Conservation (phyloP, 1,284 basidiomycete genomes). For the Schizophyllum amplum region DNA sequence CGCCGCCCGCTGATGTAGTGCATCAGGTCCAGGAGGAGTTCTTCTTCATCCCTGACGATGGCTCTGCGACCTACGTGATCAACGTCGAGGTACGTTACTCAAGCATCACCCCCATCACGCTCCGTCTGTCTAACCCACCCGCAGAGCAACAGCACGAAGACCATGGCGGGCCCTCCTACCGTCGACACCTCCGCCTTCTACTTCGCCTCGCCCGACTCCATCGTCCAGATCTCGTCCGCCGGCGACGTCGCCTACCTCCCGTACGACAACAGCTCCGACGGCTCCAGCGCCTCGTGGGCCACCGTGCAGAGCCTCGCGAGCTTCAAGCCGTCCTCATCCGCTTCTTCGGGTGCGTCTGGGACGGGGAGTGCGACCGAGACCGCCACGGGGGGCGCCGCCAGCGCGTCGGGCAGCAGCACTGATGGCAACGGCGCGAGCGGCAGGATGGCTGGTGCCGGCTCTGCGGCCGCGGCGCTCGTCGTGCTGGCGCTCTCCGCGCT, state of each 20-base stretch:
- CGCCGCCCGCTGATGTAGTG: not conserved
- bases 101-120: not conserved
- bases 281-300: slow-evolving; percentile 43
- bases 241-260: slow-evolving; percentile 66
- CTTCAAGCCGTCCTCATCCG: slow-evolving; percentile 21
- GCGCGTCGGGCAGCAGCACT: not conserved
- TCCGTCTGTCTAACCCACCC: not conserved
- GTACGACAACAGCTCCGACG: slow-evolving; percentile 33
- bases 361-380: not conserved
- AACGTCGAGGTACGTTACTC: slow-evolving; percentile 50
- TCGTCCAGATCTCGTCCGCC: slow-evolving; percentile 69
- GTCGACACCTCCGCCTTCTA: slow-evolving; percentile 67
- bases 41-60: slow-evolving; percentile 79
- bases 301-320: slow-evolving; percentile 28
- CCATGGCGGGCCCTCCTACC: slow-evolving; percentile 56
- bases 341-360: slow-evolving; percentile 1
- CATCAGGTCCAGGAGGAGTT: slow-evolving; percentile 70
- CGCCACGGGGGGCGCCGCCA: not conserved
- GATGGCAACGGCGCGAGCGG: not conserved
- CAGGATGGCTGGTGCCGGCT: not conserved
- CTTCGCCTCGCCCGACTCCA: slow-evolving; percentile 58
- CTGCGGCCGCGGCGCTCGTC: not conserved
- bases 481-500: not conserved
- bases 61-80: slow-evolving; percentile 70
- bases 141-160: slow-evolving; percentile 70